Evolutionary conservation across 148 eudicot species (phyloP).

Genomic region (Tetragonia tetragonoides): DNA sequence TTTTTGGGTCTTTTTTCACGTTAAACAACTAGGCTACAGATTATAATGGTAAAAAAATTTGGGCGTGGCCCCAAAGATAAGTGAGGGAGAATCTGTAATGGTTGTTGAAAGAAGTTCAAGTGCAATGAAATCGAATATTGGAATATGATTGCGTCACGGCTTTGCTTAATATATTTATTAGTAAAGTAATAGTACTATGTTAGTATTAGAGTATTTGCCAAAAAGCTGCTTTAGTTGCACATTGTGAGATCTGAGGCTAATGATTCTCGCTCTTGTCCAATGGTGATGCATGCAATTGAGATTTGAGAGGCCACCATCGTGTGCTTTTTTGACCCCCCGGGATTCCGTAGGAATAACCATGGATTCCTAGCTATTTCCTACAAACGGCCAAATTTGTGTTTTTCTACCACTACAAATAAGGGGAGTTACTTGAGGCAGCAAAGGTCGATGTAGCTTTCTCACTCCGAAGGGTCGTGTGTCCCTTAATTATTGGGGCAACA

Average conservation of each 20-base stretch:
- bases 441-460: conserved; percentile 15
- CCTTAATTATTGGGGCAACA: no score
- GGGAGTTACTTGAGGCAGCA: conserved; percentile 7
- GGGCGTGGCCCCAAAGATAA: conserved; percentile 15
- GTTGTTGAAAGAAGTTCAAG: neutral
- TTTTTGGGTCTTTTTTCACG: no score
- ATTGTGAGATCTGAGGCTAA: neutral
- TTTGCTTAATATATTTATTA: no score
- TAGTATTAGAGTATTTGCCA: neutral
- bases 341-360: conserved; percentile 1
- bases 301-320: neutral
- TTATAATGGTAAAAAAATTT: no score
- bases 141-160: conserved; percentile 8
- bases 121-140: conserved; percentile 17
- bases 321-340: neutral
- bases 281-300: no score
- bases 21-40: no score
- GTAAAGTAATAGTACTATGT: neutral
- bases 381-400: conserved; percentile 3
- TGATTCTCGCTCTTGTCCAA: no score
- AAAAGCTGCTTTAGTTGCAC: neutral
- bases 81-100: neutral
- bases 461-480: conserved; percentile 20
- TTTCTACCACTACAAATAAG: neutral
- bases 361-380: neutral